These are phyloP conservation scores for Meyerozyma carpophila DNA, from an alignment of 1,139 yeast genomes.

Conservation along the genomic window DNA sequence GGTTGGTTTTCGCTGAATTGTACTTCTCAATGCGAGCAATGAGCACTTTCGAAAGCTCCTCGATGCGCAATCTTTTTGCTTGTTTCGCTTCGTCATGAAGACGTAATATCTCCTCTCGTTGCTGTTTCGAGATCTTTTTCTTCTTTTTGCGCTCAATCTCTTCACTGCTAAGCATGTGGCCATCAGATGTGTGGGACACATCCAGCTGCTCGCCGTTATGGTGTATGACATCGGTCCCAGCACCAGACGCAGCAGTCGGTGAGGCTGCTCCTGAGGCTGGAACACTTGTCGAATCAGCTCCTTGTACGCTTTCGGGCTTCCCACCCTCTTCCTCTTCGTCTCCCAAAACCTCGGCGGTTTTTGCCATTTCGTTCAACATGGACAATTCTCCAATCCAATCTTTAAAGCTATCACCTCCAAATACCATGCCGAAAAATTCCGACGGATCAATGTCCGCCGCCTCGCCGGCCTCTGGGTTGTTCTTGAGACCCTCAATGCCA, in stretches of 20 bases:
- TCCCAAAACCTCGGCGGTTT: conserved; percentile 48
- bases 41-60: conserved; percentile 45
- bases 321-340: conserved; percentile 11
- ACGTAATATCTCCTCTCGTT: conserved; percentile 49
- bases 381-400: conserved; percentile 77
- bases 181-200: conserved; percentile 8
- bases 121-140: conserved; percentile 42
- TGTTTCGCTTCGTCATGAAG: conserved; percentile 52
- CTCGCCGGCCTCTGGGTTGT: conserved; percentile 6
- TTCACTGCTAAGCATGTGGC: conserved; percentile 7
- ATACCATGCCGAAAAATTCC: conserved; percentile 67
- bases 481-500: conserved; percentile 40
- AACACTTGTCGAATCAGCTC: neutral
- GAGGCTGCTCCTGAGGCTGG: neutral
- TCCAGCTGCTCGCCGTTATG: conserved; percentile 9
- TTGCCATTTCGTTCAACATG: conserved; percentile 53
- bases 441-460: conserved; percentile 43
- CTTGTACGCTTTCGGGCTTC: neutral
- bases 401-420: conserved; percentile 83
- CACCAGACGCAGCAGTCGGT: neutral
- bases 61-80: conserved; percentile 50
- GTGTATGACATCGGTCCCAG: conserved; percentile 2
- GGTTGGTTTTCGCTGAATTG: conserved; percentile 19
- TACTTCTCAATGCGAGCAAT: conserved; percentile 39
- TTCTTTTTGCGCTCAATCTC: conserved; percentile 21